A percentile compares a stretch with the other conserved stretches of the same genome.
phyloP scores from a whole-genome alignment of 1,284 basidiomycete genomes.

The Hypsizygus ulmarius region DNA sequence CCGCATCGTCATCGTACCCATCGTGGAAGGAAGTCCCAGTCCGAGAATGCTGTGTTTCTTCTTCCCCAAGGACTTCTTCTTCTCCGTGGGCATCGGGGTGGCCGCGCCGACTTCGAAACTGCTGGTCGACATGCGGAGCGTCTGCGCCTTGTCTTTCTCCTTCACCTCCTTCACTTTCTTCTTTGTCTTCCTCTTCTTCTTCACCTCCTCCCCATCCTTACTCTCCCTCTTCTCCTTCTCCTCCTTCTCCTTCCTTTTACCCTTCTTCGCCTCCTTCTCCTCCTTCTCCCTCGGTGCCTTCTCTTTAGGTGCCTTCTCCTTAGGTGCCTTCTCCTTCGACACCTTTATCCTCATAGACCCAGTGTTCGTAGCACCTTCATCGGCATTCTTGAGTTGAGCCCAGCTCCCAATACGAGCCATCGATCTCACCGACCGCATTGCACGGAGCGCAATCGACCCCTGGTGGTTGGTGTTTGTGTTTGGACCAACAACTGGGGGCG shows the following conservation, averaged over 20 bases:
- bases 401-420: constrained; percentile 70
- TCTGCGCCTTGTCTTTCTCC: constrained; percentile 34
- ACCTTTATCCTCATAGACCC: constrained; percentile 25
- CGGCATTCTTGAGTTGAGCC: constrained; percentile 51
- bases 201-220: constrained; percentile 23
- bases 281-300: constrained; percentile 28
- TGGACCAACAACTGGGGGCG: constrained; percentile 26
- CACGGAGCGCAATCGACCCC: constrained; percentile 70
- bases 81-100: constrained; percentile 31
- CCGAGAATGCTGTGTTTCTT: constrained; percentile 62
- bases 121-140: constrained; percentile 49
- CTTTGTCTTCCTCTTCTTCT: constrained; percentile 27
- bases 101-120: constrained; percentile 62
- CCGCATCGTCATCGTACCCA: constrained; percentile 37
- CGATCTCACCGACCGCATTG: constrained; percentile 70
- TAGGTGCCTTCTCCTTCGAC: constrained; percentile 31
- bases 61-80: constrained; percentile 37
- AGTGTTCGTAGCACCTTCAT: constrained; percentile 31
- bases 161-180: constrained; percentile 29
- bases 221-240: constrained; percentile 37
- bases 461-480: constrained; percentile 23
- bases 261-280: constrained; percentile 30
- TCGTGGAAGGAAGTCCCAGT: constrained; percentile 44
- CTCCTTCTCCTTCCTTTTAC: constrained; percentile 31
- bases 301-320: constrained; percentile 19